Conservation (phyloP, 2,329 filamentous ascomycete genomes). For the Penicillium freii region DNA sequence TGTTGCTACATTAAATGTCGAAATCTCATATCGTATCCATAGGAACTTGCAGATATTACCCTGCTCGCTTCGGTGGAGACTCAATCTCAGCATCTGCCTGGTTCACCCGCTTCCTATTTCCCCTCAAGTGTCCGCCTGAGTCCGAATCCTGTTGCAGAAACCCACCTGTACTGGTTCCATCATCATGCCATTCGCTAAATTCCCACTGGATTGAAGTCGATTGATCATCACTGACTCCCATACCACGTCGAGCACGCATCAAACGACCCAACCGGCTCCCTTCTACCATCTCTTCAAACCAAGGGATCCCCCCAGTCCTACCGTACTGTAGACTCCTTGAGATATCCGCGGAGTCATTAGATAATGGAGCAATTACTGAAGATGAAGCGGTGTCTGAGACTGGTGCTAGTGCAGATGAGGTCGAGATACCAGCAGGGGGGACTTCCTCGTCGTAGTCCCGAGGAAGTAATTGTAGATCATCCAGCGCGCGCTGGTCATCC, state of each 20-base stretch:
- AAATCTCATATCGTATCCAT: background rate
- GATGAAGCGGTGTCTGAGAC: constrained; percentile 6
- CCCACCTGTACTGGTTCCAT: constrained; percentile 33
- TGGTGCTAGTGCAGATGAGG: constrained; percentile 14
- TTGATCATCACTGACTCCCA: constrained; percentile 62
- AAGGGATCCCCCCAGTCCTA: constrained; percentile 63
- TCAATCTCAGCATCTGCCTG: constrained; percentile 7
- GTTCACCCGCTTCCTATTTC: constrained; percentile 36
- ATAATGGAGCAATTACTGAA: constrained; percentile 25
- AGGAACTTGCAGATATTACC: background rate
- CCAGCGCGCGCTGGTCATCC: constrained; percentile 69
- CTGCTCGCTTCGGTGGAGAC: constrained; percentile 19
- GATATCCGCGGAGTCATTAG: constrained; percentile 19
- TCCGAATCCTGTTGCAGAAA: constrained; percentile 23
- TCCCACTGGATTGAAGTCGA: constrained; percentile 75
- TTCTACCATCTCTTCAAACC: constrained; percentile 80
- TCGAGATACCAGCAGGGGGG: constrained; percentile 1
- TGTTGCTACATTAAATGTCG: background rate
- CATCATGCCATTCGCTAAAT: constrained; percentile 68
- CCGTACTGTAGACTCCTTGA: constrained; percentile 40
- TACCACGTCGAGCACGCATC: constrained; percentile 58
- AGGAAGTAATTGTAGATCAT: constrained; percentile 71
- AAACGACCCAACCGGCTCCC: constrained; percentile 70
- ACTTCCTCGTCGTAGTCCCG: constrained; percentile 42
- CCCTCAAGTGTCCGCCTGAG: constrained; percentile 18